Evolutionary conservation across 164 flowering plant genomes (phyloP), one percentile per base, ranked within the genome.

Genomic region (Brasenia schreberi): DNA sequence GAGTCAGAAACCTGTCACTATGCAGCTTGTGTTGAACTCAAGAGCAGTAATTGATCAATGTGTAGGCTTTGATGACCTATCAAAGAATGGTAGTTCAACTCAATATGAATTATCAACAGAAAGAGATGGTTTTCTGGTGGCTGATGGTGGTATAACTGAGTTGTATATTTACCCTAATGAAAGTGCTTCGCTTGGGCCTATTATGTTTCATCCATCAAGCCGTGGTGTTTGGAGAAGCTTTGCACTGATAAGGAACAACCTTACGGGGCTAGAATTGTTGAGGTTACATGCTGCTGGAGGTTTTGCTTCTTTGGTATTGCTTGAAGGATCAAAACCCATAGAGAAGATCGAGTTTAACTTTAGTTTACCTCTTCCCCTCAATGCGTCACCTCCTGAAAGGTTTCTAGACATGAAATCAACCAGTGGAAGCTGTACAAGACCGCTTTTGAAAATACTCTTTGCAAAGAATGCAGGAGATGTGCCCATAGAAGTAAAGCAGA

Each of bases 231-330:
- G 96, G 97, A 89, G 73, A 71, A 82, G 94, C 71, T 87, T 92
- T 42, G 94, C 77, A 56, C 72, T 86, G 43, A 76, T 90, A 70
- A 87, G 96, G 67, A 90, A 86, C 80, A 90, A 90, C 78, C 91
- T 90, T 61, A 84, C 94, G 56, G 97, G 97, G 65, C 85, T 89
- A 62, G 96, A 88, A 76, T 85, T 86, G 90, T 58, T 89, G 70
- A 74, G 84, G 64, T 66, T 91, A 67, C 79, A 66, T n/a, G 96
- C 90, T 66, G 77, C 71, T 78, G 96, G 96, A 49, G 97, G 97
- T 18, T 80, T 78, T 33, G 70, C 69, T 69, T 87, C 96, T 7
- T 63, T 89, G 59, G 77, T 76, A 43, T 69, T 91, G 64, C 74
- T 81, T 65, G 96, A 91, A 65, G 87, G 78, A 0, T 82, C 87